A percentile compares a stretch with the other conserved stretches of the same genome.
These are phyloP conservation scores for Aspergillus flavus DNA, from an alignment of 2,329 filamentous ascomycete species.

Conservation along the genomic window DNA sequence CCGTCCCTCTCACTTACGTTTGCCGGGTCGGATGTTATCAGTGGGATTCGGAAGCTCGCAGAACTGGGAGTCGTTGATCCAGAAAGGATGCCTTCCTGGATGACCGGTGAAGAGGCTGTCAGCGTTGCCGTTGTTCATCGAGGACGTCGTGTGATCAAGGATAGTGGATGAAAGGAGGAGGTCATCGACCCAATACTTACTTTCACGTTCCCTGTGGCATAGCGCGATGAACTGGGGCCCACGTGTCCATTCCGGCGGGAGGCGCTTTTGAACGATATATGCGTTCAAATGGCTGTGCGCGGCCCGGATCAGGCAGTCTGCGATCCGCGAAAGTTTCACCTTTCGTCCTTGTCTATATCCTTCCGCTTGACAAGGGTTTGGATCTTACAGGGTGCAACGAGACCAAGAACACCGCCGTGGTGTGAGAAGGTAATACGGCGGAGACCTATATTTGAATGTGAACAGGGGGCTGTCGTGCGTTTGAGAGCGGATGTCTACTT, in stretches of 20 bases:
- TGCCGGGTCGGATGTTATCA: conserved; percentile 76
- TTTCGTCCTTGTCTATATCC: neutral
- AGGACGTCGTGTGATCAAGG: conserved; percentile 48
- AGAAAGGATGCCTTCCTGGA: conserved; percentile 81
- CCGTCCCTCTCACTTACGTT: conserved; percentile 60
- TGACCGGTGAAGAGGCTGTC: conserved; percentile 84
- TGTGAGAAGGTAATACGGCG: neutral
- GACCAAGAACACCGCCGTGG: neutral
- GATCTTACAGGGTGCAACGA: neutral
- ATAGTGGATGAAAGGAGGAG: conserved; percentile 18
- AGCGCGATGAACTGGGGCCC: neutral
- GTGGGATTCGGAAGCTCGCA: conserved; percentile 75
- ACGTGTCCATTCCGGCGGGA: neutral
- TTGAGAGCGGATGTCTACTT: neutral
- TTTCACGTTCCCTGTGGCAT: neutral
- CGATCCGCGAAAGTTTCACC: neutral
- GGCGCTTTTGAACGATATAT: neutral
- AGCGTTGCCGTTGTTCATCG: conserved; percentile 70
- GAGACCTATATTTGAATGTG: neutral
- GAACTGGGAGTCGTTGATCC: conserved; percentile 74
- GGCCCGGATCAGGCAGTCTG: neutral
- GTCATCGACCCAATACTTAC: neutral
- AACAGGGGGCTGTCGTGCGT: neutral
- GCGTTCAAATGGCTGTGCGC: neutral
- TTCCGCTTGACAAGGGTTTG: neutral